Evolutionary conservation across 1,284 basidiomycete species (phyloP), one percentile per base, ranked within the genome.

Genomic region (Phellopilus nigrolimitatus): DNA sequence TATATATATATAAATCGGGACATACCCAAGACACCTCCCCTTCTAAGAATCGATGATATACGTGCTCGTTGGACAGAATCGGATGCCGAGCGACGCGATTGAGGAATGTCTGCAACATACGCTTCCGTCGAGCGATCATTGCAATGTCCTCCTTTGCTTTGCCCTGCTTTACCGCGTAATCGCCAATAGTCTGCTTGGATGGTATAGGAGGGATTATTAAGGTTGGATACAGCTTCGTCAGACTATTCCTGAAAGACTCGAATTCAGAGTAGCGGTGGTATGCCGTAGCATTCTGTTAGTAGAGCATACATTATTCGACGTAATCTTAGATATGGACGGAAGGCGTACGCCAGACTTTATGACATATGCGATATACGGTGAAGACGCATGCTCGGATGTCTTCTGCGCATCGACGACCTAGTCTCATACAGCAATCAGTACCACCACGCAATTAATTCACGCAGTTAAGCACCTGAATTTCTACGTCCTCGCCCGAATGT

Each of bases 131-230:
- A 0, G 92, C 84, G 64, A 99, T 97, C 71, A 98, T 84, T 2
- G 86, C 82, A 1, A 88, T 84, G 63, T 99, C 97, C 64, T 99
- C 95, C 65, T 97, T 98, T 9, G 95, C 95, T 69, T 95, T 97
- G 13, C 79, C 85, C 65, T 97, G 95, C 70, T 98, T 97, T 56
- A 95, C 88, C 0, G 97, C 97, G 72, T 99, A 99, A 63, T 99
- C 97, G 24, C 91, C 82, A 25, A 99, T 75, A 2, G 88, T 89
- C 70, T 99, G 95, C 70, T 99, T 99, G 3, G 91, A 94, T 0
- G 97, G 97, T 56, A 99, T 97, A 31, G 97, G 97, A 1, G 97
- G 95, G 56, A 99, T 88, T 63, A 99, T 98, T 59, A 95, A 73
- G 10, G 95, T 97, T 0, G 97, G 97, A 67, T 99, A 97, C 47